Percentiles rank a stretch among this genome's conserved stretches.
Conservation (phyloP, 306 rosid genomes). For the Inga laurina region DNA sequence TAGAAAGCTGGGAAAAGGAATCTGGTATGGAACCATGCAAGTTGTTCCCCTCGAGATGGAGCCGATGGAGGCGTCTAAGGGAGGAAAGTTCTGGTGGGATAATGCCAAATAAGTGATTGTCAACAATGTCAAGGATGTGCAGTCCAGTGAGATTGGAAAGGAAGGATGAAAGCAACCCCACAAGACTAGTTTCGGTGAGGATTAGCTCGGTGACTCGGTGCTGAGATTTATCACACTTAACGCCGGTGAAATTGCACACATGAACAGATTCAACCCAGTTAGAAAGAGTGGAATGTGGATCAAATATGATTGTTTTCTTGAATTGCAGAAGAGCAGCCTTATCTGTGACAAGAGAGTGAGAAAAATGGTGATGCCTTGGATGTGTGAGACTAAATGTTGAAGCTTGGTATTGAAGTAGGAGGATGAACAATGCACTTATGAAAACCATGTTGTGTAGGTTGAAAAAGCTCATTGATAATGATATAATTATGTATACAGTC, state of each 20-base stretch:
- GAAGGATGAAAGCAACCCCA: slow-evolving; percentile 56
- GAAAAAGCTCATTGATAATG: background rate
- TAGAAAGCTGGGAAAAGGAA: slow-evolving; percentile 48
- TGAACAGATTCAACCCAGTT: slow-evolving; percentile 57
- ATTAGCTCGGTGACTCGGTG: slow-evolving; percentile 48
- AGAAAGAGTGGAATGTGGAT: slow-evolving; percentile 50
- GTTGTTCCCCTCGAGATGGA: slow-evolving; percentile 46
- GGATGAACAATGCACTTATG: slow-evolving; percentile 39
- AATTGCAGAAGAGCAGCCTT: slow-evolving; percentile 58
- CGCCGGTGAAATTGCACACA: slow-evolving; percentile 63
- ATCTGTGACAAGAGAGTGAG: slow-evolving; percentile 50
- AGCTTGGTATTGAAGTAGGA: slow-evolving; percentile 46
- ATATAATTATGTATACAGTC: background rate
- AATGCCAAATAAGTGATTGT: slow-evolving; percentile 46
- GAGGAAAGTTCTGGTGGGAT: slow-evolving; percentile 52
- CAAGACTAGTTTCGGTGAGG: slow-evolving; percentile 38
- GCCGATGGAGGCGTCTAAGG: slow-evolving; percentile 46
- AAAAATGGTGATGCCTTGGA: slow-evolving; percentile 35
- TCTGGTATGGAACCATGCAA: slow-evolving; percentile 59
- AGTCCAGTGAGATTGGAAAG: slow-evolving; percentile 74
- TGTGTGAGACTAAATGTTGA: slow-evolving; percentile 27
- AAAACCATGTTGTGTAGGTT: slow-evolving; percentile 39
- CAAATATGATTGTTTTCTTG: slow-evolving; percentile 43
- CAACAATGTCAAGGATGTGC: slow-evolving; percentile 35
- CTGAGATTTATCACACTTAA: slow-evolving; percentile 42